These are phyloP conservation scores for Eutypella sp. DNA, from an alignment of 2,329 filamentous ascomycete genomes.

Conservation along the genomic window DNA sequence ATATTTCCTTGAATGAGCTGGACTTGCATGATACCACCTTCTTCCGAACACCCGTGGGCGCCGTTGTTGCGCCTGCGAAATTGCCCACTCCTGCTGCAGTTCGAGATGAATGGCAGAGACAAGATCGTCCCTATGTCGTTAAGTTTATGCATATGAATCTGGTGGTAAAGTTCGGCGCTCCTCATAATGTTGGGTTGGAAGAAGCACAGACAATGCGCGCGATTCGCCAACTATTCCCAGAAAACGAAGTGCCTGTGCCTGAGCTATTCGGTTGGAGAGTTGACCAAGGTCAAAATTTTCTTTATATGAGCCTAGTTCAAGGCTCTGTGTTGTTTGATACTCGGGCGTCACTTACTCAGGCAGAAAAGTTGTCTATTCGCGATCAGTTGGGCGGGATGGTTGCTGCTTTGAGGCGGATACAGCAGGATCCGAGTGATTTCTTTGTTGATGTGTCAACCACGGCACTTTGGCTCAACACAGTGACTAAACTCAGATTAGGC, in stretches of 20 bases:
- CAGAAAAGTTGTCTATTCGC: conserved; percentile 16
- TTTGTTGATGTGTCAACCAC: conserved; percentile 12
- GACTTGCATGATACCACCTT: neutral
- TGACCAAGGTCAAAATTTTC: conserved; percentile 1
- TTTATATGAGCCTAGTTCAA: conserved; percentile 9
- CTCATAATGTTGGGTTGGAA: conserved; percentile 2
- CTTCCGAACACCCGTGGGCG: neutral
- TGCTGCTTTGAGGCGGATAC: conserved; percentile 3
- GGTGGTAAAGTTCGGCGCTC: neutral
- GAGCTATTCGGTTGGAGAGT: conserved; percentile 9
- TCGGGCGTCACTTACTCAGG: conserved; percentile 12
- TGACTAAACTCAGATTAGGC: conserved; percentile 6
- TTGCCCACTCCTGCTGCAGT: neutral
- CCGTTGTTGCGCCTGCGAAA: neutral
- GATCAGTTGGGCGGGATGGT: conserved; percentile 14
- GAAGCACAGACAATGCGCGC: conserved; percentile 10
- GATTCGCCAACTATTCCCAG: conserved; percentile 3
- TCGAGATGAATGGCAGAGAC: neutral
- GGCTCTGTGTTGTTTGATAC: conserved; percentile 11
- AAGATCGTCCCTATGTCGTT: neutral
- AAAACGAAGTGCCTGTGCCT: conserved; percentile 6
- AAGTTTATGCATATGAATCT: neutral
- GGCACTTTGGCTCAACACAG: neutral
- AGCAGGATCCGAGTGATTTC: conserved; percentile 8
- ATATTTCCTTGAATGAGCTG: neutral